phyloP scores from a whole-genome alignment of 1,284 basidiomycete genomes.

The Pseudozyma sp. region DNA sequence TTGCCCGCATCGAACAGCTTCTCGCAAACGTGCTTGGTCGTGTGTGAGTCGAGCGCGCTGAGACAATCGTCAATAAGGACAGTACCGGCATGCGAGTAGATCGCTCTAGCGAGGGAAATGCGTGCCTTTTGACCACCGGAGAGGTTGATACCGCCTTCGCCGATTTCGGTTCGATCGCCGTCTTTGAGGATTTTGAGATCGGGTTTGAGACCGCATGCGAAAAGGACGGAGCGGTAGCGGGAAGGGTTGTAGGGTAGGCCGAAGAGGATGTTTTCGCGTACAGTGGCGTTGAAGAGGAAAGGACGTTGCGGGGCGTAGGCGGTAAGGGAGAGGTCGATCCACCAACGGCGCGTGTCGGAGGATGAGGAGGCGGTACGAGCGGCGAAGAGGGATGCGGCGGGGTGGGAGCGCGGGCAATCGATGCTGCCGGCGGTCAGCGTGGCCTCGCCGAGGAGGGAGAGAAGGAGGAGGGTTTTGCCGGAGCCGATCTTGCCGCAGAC shows the following conservation, averaged over 20 bases:
- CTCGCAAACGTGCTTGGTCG: conserved; percentile 62
- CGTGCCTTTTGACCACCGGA: conserved; percentile 76
- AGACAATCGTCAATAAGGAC: conserved; percentile 79
- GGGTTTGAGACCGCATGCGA: conserved; percentile 66
- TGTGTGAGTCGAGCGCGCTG: conserved; percentile 72
- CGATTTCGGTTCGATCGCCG: conserved; percentile 77
- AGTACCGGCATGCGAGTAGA: conserved; percentile 79
- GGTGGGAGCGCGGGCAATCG: conserved; percentile 51
- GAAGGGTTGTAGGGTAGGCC: conserved; percentile 72
- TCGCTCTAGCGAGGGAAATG: conserved; percentile 78
- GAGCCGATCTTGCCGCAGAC: conserved; percentile 65
- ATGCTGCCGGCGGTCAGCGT: conserved; percentile 37
- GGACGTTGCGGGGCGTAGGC: conserved; percentile 85
- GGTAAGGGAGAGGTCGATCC: conserved; percentile 67
- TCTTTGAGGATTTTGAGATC: conserved; percentile 79
- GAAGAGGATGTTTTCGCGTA: conserved; percentile 74
- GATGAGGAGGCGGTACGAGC: conserved; percentile 4
- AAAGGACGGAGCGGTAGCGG: conserved; percentile 67
- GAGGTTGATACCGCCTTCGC: conserved; percentile 73
- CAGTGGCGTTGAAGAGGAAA: conserved; percentile 86
- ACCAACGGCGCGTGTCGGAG: conserved; percentile 12
- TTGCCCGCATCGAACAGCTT: conserved; percentile 61
- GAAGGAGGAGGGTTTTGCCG: conserved; percentile 62
- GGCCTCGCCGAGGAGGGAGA: conserved; percentile 64
- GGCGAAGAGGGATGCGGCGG: conserved; percentile 17